phyloP scores from a whole-genome alignment of 305 asterid genomes.

The Rubia occidens region DNA sequence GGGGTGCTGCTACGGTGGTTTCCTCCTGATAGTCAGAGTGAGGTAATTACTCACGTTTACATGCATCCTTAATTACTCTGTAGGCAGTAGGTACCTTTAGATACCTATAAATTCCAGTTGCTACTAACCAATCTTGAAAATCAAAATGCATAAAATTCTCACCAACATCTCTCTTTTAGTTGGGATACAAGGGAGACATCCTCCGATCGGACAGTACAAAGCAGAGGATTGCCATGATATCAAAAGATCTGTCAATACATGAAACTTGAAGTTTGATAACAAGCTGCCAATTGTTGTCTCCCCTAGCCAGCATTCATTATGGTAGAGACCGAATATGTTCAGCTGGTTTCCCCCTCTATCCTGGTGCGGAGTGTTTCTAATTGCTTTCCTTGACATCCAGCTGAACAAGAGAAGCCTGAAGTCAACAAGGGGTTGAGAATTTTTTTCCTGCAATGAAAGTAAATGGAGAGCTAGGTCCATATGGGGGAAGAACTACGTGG shows the following conservation, averaged over 20 bases:
- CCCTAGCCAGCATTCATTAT: not conserved
- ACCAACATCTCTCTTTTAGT: slow-evolving; percentile 33
- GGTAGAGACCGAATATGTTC: slow-evolving; percentile 4
- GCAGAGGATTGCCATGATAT: slow-evolving; percentile 74
- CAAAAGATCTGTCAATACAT: slow-evolving; percentile 86
- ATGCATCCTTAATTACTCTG: not conserved
- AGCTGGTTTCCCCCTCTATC: slow-evolving; percentile 8
- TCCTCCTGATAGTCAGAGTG: slow-evolving; percentile 65
- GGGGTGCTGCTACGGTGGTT: slow-evolving; percentile 94
- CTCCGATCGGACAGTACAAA: slow-evolving; percentile 80
- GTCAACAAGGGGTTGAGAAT: slow-evolving; percentile 15
- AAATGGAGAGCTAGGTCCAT: slow-evolving; percentile 9
- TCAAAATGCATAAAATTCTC: not conserved
- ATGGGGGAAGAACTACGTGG: slow-evolving; percentile 4
- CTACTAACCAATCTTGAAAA: not conserved
- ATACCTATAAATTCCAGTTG: not conserved
- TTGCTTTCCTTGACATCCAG: slow-evolving; percentile 15
- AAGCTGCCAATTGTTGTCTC: slow-evolving; percentile 19
- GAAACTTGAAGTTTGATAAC: slow-evolving; percentile 40
- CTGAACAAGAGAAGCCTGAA: slow-evolving; percentile 29
- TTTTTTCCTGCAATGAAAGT: slow-evolving; percentile 9
- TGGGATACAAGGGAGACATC: slow-evolving; percentile 69
- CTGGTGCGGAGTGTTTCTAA: slow-evolving; percentile 5
- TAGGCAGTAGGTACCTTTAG: too few relatives aligned
- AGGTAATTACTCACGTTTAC: slow-evolving; percentile 39